Conservation (phyloP, 78 protist genomes). For the Dictyostelium capitatum region DNA sequence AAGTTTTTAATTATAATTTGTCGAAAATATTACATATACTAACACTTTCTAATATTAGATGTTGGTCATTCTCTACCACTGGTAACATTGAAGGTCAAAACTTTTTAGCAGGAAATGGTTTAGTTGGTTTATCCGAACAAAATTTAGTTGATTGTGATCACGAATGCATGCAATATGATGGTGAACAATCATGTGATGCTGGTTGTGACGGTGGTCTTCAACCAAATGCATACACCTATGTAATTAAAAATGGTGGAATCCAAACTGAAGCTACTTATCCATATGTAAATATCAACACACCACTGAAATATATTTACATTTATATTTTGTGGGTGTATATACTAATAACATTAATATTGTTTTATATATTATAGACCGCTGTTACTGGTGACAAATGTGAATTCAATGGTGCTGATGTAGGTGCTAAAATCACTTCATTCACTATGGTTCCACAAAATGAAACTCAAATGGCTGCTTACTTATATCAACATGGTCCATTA, state of each 20-base stretch:
- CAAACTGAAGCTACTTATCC: constrained; percentile 91
- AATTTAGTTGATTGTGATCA: constrained; percentile 29
- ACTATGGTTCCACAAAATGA: constrained; percentile 46
- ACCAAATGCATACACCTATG: constrained; percentile 66
- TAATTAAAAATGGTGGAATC: constrained; percentile 72
- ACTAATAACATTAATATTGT: no score
- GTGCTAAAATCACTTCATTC: constrained; percentile 76
- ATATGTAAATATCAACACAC: constrained; percentile 23
- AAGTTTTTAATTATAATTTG: no score
- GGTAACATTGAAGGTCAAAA: constrained; percentile 30
- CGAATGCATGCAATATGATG: constrained; percentile 53
- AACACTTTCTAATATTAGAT: no score
- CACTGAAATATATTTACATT: no score
- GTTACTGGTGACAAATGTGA: constrained; percentile 71
- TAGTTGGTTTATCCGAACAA: constrained; percentile 46
- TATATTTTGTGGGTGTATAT: no score
- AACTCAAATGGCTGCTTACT: constrained; percentile 74
- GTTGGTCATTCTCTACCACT: constrained; percentile 46
- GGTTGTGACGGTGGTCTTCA: constrained; percentile 91
- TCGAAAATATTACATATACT: no score
- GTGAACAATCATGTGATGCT: constrained; percentile 36
- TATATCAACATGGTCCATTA: constrained; percentile 63
- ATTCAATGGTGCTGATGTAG: not conserved
- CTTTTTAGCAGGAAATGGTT: not conserved
- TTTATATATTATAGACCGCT: constrained; percentile 26